Conservation (phyloP, 768 basidiomycete species). For the Suillus fuscotomentosus region DNA sequence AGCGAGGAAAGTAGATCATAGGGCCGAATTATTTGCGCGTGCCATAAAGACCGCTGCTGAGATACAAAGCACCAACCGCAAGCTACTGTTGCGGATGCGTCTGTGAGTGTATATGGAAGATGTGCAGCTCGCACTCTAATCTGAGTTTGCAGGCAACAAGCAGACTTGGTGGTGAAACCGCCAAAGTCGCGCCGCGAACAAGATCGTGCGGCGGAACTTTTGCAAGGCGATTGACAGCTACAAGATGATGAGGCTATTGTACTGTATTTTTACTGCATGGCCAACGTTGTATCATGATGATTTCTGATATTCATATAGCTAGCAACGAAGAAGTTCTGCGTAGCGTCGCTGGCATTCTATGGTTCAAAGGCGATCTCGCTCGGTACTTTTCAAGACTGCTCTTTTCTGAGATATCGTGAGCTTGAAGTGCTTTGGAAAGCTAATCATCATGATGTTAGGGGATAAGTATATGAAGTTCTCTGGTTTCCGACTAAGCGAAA, state of each 20-base stretch:
- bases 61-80: conserved; percentile 72
- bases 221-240: not conserved
- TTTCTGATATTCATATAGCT: not conserved
- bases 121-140: not conserved
- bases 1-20: conserved; percentile 76
- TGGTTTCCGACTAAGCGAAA: not conserved
- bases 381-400: not conserved
- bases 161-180: conserved; percentile 70
- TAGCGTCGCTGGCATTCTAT: not conserved
- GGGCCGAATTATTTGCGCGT: conserved; percentile 71
- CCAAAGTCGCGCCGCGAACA: conserved; percentile 44
- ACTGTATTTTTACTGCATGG: not conserved
- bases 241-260: not conserved
- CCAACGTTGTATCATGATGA: not conserved
- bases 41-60: conserved; percentile 73
- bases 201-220: not conserved
- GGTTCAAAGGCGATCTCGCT: not conserved
- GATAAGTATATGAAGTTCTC: not conserved
- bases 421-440: not conserved
- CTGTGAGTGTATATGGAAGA: conserved; percentile 50
- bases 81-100: conserved; percentile 78
- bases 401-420: not conserved
- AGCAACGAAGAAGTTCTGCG: not conserved
- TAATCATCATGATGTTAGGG: not conserved
- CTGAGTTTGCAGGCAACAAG: conserved; percentile 60